Conservation (phyloP, 495 filamentous ascomycete species). For the Penicillium soppii region DNA sequence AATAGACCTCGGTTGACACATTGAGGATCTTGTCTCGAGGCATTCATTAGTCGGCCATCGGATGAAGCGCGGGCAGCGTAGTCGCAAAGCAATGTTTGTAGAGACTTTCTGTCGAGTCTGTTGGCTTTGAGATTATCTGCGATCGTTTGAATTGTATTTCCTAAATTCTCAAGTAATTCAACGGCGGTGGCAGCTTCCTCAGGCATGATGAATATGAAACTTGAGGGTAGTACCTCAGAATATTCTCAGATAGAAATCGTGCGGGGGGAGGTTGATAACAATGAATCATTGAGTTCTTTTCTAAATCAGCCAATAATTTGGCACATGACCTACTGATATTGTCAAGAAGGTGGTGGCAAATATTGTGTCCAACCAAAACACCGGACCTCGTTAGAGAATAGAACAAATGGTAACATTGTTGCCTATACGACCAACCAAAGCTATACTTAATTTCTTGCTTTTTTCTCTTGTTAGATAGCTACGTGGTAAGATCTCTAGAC, state of each 20-base stretch:
- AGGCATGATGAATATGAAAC: not conserved
- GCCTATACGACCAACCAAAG: no score
- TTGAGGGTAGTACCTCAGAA: not conserved
- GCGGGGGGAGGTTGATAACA: no score
- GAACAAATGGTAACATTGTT: no score
- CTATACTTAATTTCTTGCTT: no score
- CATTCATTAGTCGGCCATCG: conserved; percentile 12
- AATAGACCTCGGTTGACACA: conserved; percentile 13
- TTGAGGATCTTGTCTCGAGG: conserved; percentile 9
- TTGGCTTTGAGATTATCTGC: conserved; percentile 13
- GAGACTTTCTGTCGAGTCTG: conserved; percentile 7
- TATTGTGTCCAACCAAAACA: no score
- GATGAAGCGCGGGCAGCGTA: conserved; percentile 13
- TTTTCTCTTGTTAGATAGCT: no score
- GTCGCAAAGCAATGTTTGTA: conserved; percentile 6
- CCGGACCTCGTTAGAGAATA: no score
- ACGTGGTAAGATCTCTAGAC: no score
- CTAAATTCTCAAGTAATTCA: conserved; percentile 3
- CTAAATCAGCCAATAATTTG: no score
- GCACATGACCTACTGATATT: no score
- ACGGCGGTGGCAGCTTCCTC: not conserved
- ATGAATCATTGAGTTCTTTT: no score
- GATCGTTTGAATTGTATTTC: conserved; percentile 2
- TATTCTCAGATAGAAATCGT: not conserved
- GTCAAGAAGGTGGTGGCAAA: no score